Evolutionary conservation across 2,329 filamentous ascomycete genomes (phyloP).

Genomic region (Fusarium sororula): DNA sequence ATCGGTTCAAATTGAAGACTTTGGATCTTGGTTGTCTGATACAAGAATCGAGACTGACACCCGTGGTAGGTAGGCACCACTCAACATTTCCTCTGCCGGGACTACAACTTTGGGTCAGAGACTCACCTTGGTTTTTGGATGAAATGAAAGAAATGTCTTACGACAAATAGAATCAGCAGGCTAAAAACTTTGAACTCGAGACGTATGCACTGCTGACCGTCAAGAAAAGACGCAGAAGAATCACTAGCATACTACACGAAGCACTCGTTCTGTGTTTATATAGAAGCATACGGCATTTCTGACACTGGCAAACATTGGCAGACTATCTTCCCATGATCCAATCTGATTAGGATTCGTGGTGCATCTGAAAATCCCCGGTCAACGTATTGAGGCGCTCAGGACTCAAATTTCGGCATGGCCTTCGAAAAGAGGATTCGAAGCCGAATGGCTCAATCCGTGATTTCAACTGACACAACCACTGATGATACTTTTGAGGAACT

Average conservation of each 20-base stretch:
- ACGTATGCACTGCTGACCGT: background rate
- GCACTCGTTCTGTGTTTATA: background rate
- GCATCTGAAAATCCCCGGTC: background rate
- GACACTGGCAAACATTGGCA: background rate
- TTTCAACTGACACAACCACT: slow-evolving; percentile 2
- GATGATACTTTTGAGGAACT: slow-evolving; percentile 27
- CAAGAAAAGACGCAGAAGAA: background rate
- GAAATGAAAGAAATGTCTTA: background rate
- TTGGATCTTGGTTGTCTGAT: background rate
- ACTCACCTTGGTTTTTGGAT: background rate
- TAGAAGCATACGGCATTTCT: background rate
- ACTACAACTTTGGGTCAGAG: background rate
- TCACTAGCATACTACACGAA: background rate
- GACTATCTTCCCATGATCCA: background rate
- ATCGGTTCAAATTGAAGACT: background rate
- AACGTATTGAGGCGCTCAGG: background rate
- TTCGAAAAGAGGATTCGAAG: slow-evolving; percentile 7
- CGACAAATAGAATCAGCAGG: background rate
- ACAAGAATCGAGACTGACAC: background rate
- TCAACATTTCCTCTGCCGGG: background rate
- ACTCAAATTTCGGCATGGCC: slow-evolving; percentile 10
- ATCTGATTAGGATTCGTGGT: background rate
- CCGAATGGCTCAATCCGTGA: background rate
- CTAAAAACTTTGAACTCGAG: background rate
- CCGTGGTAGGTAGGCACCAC: background rate